Evolutionary conservation across 129 eudicot genomes (phyloP).

Genomic region (Lonicera japonica): DNA sequence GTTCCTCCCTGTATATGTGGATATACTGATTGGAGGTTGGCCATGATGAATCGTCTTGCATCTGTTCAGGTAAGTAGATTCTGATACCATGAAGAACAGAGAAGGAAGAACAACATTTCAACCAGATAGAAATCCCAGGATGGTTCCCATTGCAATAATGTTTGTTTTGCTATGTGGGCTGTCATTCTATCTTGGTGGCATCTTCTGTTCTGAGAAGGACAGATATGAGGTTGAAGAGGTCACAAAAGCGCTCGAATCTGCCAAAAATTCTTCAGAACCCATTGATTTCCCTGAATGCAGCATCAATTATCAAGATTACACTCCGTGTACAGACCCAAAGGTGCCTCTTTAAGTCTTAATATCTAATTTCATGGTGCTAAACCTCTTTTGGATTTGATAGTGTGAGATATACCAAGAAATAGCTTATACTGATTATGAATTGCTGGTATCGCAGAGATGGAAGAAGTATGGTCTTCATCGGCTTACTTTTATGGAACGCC

Average conservation of each 20-base stretch:
- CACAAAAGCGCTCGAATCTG: conserved; percentile 36
- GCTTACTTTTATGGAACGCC: conserved; percentile 92
- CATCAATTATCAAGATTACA: conserved; percentile 74
- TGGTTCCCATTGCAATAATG: conserved; percentile 60
- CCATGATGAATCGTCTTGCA: conserved; percentile 11
- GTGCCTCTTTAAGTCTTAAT: conserved; percentile 23
- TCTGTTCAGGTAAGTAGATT: conserved; percentile 26
- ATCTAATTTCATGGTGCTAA: too few species aligned
- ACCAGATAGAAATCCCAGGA: conserved; percentile 55
- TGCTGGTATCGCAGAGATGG: conserved; percentile 66
- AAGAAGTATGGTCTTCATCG: conserved; percentile 74
- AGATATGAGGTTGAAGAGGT: conserved; percentile 30
- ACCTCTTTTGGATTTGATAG: not conserved
- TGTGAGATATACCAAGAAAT: not conserved
- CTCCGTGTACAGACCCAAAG: conserved; percentile 98
- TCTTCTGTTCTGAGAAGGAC: conserved; percentile 62
- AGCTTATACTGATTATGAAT: conserved; percentile 8
- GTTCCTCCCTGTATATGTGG: conserved; percentile 3
- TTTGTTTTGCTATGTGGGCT: conserved; percentile 72
- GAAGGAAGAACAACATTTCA: conserved; percentile 61
- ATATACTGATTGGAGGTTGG: conserved; percentile 17
- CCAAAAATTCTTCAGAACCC: conserved; percentile 28
- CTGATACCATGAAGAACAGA: conserved; percentile 54
- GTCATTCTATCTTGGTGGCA: conserved; percentile 90
- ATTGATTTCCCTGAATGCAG: conserved; percentile 67